Evolutionary conservation across 352 stramenopile genomes (phyloP), one percentile per base, ranked within the genome.

Genomic region (Pythium aristosporum): DNA sequence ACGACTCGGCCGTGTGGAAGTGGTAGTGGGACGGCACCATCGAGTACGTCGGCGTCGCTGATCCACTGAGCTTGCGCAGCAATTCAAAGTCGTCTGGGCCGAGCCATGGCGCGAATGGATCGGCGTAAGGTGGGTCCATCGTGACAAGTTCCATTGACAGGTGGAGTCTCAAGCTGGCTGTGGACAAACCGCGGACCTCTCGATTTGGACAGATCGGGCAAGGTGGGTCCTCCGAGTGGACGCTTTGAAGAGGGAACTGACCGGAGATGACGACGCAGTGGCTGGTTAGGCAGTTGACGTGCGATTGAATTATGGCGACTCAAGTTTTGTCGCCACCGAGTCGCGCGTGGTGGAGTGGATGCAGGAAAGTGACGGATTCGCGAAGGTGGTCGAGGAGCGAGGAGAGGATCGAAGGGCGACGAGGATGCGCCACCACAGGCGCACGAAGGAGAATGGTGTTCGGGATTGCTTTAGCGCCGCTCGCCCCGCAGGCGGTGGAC

Each of bases 21-120:
- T 48, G 49, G 37, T 28, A 58, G 13, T 28, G 37, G 21, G 57
- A 23, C 28, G 36, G 9, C 20, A 20, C 10, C 2, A 16, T 25
- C 44, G n/a, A 13, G 5, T 18, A 12, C 12, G 44, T 13, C 28
- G 44, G 18, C 21, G 20, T 32, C n/a, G 21, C 41, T 10, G 41
- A 39, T 10, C 8, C 39, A 15, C 67, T 51, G 36, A 71, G 51
- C 42, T 6, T 65, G 16, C 65, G 52, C 15, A 69, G 48, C 55
- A 69, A 49, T 41, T 63, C 65, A n/a, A 71, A 41, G 23, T 71
- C 65, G 11, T 71, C 65, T 8, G 52, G 34, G 36, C 51, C 46
- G 46, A 71, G 58, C 65, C 65, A 67, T 36, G 65, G 55, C n/a
- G 57, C 43, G 46, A 58, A 64, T 15, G 56, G 65, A 37, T 66